Base-by-base conservation (phyloP, 2,329 filamentous ascomycete genomes). In the Helminthosporium solani region DNA sequence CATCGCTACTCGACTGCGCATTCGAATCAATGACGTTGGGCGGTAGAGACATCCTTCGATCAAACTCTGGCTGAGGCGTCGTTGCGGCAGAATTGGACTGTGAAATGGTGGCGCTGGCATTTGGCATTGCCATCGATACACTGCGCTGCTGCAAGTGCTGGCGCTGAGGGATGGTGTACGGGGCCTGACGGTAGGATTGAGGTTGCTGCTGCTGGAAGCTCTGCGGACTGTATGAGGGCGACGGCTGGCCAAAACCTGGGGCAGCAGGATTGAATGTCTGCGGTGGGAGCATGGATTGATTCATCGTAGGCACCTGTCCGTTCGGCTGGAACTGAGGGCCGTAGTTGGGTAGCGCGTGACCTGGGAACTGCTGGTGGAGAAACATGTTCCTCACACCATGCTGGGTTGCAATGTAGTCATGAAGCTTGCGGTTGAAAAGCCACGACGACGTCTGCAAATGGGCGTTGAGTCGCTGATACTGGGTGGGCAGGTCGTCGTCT, bases 401-500 rank as follows among this genome's bases (percentile, higher is more conserved):
- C 53, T 84, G 78, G 41, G 75, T 78, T 2, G 77, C 75, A 15
- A 84, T 69, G 59, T 82, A 83, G 18, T 79, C 77, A 30, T 81
- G 80, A 3, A 87, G 71, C 33, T 81, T 75, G 21, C 78, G 75
- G 61, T 86, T 86, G 65, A 87, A 79, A 49, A 83, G 79, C 20
- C 76, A 68, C 1, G 81, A 83, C 14, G 74, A 74, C 2, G 80
- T 85, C 54, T 83, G 78, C 47, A 87, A 72, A 57, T 85, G 79
- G 2, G 81, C 77, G 12, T 81, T 82, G 25, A 89, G 73, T 12
- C 82, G 75, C 47, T 83, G 78, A 62, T 84, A 87, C 43, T 83
- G 82, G 49, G 82, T 78, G 1, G 86, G 84, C 19, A 88, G 66
- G 46, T 91, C 87, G 57, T 95, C 88, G 42, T 95, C 90, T 63